A percentile compares a stretch with the other conserved stretches of the same genome.
Evolutionary conservation across 1,284 basidiomycete genomes (phyloP).

Genomic region (Fomitopsis betulina): DNA sequence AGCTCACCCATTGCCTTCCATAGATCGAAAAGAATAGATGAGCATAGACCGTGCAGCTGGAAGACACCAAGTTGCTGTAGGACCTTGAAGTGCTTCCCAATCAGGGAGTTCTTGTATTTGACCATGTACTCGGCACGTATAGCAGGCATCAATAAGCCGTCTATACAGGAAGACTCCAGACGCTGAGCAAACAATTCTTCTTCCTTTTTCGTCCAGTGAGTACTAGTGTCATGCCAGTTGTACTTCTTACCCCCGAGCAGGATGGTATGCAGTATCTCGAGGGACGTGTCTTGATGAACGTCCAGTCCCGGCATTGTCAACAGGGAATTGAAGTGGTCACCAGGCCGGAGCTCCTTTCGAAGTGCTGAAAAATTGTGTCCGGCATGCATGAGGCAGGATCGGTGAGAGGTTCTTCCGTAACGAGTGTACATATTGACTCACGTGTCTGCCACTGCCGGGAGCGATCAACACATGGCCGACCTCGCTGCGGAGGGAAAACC

Average conservation of each 20-base stretch:
- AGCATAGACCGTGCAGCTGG: constrained; percentile 7
- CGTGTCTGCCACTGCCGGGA: too few relatives aligned
- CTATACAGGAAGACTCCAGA: not conserved
- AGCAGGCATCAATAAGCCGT: constrained; percentile 26
- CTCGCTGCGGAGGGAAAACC: too few relatives aligned
- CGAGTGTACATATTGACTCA: too few relatives aligned
- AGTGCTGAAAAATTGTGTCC: not conserved
- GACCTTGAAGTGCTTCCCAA: constrained; percentile 38
- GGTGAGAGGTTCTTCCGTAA: too few relatives aligned
- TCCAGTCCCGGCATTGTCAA: not conserved
- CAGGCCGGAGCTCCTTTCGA: not conserved
- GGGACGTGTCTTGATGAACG: not conserved
- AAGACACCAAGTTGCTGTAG: constrained; percentile 22
- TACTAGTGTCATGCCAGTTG: constrained; percentile 1
- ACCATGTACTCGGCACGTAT: constrained; percentile 30
- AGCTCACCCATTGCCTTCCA: constrained; percentile 30
- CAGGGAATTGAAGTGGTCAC: not conserved
- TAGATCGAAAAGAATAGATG: constrained; percentile 4
- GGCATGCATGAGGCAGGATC: too few relatives aligned
- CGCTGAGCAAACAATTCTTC: constrained; percentile 5
- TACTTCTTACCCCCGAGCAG: constrained; percentile 1
- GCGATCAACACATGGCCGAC: too few relatives aligned
- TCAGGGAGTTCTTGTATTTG: constrained; percentile 34
- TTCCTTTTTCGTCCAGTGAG: not conserved
- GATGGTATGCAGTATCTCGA: not conserved